Conservation (phyloP, 306 rosid genomes). For the Quercus engelmannii region DNA sequence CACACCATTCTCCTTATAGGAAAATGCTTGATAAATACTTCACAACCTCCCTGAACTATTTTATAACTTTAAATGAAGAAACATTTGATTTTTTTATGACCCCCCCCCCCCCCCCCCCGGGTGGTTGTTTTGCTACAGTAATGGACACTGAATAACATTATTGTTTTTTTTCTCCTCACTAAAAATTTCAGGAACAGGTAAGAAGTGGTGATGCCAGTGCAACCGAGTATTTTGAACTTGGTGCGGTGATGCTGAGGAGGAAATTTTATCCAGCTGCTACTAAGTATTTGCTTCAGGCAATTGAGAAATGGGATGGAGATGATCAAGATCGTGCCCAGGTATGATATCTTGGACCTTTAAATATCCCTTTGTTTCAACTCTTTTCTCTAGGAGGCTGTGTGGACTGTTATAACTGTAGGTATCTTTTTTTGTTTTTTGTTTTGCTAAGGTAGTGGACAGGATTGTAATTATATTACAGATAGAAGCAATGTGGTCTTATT, state of each 20-base stretch:
- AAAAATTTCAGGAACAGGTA: constrained; percentile 73
- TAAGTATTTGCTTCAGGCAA: constrained; percentile 83
- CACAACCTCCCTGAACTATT: constrained; percentile 10
- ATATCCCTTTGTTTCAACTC: neutral
- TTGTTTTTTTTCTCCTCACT: neutral
- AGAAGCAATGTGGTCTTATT: neutral
- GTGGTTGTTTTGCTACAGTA: neutral
- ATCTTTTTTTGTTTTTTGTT: too few species aligned
- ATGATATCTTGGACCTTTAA: neutral
- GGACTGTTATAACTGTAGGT: too few species aligned
- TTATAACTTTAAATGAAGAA: constrained; percentile 3
- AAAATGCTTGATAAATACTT: neutral
- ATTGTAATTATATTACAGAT: neutral
- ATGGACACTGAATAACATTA: neutral
- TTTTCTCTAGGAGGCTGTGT: too few species aligned
- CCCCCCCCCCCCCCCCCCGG: neutral
- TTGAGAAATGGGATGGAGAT: constrained; percentile 96
- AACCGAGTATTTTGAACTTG: constrained; percentile 89
- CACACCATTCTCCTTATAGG: constrained; percentile 5
- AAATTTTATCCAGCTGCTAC: constrained; percentile 93
- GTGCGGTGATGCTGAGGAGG: constrained; percentile 97
- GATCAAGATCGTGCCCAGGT: constrained; percentile 96
- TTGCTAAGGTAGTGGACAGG: neutral
- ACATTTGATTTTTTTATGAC: neutral
- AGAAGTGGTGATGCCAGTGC: constrained; percentile 97